phyloP scores from a whole-genome alignment of 345 rosid species.

The Arabidopsis arenosa region DNA sequence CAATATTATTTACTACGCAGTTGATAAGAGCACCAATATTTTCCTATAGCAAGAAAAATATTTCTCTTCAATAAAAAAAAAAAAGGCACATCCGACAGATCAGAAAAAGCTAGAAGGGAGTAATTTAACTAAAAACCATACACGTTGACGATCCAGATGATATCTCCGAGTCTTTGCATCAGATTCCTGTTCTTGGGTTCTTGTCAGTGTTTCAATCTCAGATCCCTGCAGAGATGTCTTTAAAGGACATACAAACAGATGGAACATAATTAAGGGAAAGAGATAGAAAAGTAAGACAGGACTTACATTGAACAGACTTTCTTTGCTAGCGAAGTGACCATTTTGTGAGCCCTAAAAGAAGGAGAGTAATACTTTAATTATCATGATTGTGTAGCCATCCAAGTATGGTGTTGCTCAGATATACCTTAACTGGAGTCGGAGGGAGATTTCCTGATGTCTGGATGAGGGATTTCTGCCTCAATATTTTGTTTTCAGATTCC shows the following conservation, averaged over 20 bases:
- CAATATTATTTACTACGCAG: conserved; percentile 76
- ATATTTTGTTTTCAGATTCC: conserved; percentile 80
- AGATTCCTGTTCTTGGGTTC: conserved; percentile 64
- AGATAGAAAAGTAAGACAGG: conserved; percentile 19
- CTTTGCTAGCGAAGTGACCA: conserved; percentile 70
- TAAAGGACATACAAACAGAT: conserved; percentile 16
- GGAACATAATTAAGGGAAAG: conserved; percentile 18
- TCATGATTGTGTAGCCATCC: conserved; percentile 22
- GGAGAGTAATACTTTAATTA: conserved; percentile 24
- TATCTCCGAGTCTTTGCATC: conserved; percentile 76
- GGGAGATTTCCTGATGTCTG: conserved; percentile 68
- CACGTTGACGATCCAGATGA: conserved; percentile 80
- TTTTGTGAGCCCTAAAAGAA: conserved; percentile 69
- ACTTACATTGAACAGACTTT: conserved; percentile 57
- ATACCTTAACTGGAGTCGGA: conserved; percentile 56
- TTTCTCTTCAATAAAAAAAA: conserved; percentile 11
- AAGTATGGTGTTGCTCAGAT: conserved; percentile 24
- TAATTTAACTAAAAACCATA: conserved; percentile 48
- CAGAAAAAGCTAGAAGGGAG: conserved; percentile 30
- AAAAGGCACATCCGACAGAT: conserved; percentile 26
- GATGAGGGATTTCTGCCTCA: conserved; percentile 71
- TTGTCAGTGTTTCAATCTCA: conserved; percentile 60
- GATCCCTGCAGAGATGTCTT: conserved; percentile 60
- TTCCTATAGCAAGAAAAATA: conserved; percentile 63
- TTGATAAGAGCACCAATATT: conserved; percentile 83